Evolutionary conservation across 2,329 filamentous ascomycete species (phyloP).

Genomic region (Parastagonospora nodorum): DNA sequence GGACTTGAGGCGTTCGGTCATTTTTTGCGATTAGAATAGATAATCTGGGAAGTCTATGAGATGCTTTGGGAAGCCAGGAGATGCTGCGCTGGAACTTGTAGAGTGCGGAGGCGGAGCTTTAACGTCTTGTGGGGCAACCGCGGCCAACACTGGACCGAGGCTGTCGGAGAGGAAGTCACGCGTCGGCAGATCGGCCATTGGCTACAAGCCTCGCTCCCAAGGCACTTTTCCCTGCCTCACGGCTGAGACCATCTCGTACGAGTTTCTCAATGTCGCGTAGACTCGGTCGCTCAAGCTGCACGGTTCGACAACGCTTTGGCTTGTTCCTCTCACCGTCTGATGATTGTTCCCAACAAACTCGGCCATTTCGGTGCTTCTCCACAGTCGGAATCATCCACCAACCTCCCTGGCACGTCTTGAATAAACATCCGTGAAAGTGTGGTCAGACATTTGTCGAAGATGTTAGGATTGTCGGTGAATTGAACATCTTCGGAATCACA

Average conservation of each 20-base stretch:
- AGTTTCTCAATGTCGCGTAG: neutral
- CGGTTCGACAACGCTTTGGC: too few species aligned
- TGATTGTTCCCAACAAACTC: too few species aligned
- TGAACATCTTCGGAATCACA: too few species aligned
- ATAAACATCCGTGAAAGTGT: too few species aligned
- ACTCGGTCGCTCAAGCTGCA: neutral
- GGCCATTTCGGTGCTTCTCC: too few species aligned
- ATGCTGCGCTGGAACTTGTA: conserved; percentile 4
- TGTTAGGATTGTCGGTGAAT: too few species aligned
- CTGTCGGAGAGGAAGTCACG: conserved; percentile 15
- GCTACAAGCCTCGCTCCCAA: neutral
- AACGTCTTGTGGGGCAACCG: conserved; percentile 21
- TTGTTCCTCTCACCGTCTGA: neutral
- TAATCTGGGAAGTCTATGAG: neutral
- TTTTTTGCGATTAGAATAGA: conserved; percentile 18
- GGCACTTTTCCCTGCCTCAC: neutral
- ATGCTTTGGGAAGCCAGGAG: neutral
- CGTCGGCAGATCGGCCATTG: conserved; percentile 13
- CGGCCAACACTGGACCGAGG: conserved; percentile 14
- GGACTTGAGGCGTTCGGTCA: conserved; percentile 79
- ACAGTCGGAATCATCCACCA: too few species aligned
- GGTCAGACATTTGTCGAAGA: too few species aligned
- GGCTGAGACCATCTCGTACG: neutral
- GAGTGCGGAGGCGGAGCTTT: conserved; percentile 23
- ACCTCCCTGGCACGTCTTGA: too few species aligned